A percentile compares a stretch with the other conserved stretches of the same genome.
Conservation (phyloP, 371 early-diverging fungal species). For the Capniomyces stellatus region DNA sequence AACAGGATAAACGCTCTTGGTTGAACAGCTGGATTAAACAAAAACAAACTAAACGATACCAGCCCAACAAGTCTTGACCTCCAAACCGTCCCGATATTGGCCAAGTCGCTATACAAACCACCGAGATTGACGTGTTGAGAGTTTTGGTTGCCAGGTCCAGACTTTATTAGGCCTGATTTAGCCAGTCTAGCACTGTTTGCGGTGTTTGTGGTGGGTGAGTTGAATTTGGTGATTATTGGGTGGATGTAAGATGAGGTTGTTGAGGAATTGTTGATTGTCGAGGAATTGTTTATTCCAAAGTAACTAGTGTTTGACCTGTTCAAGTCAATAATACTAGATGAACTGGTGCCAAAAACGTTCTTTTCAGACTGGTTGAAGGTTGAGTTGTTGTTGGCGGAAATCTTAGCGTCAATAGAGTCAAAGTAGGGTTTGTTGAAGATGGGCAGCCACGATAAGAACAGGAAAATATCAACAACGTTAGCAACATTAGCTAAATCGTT, state of each 20-base stretch:
- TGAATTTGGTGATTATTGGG: too few species aligned
- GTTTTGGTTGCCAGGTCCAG: background rate
- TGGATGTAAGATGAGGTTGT: background rate
- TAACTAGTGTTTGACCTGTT: too few species aligned
- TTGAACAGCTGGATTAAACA: conserved; percentile 80
- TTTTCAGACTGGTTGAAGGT: too few species aligned
- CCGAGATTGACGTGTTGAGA: background rate
- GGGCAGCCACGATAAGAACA: too few species aligned
- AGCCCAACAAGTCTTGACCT: conserved; percentile 82
- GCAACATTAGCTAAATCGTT: conserved; percentile 58
- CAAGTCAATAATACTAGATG: too few species aligned
- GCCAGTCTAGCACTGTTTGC: too few species aligned
- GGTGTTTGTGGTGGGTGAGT: too few species aligned
- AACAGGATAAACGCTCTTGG: conserved; percentile 83
- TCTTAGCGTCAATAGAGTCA: too few species aligned
- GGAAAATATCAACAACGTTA: conserved; percentile 52
- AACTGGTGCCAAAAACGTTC: too few species aligned
- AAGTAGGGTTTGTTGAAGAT: conserved; percentile 54
- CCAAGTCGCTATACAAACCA: conserved; percentile 11
- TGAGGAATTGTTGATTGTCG: background rate
- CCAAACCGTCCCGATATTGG: conserved; percentile 58
- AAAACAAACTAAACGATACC: conserved; percentile 79
- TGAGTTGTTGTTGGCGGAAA: too few species aligned
- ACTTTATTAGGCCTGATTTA: background rate
- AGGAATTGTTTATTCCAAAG: too few species aligned